phyloP scores from a whole-genome alignment of 305 asterid genomes.

The Fraxinus sp. region DNA sequence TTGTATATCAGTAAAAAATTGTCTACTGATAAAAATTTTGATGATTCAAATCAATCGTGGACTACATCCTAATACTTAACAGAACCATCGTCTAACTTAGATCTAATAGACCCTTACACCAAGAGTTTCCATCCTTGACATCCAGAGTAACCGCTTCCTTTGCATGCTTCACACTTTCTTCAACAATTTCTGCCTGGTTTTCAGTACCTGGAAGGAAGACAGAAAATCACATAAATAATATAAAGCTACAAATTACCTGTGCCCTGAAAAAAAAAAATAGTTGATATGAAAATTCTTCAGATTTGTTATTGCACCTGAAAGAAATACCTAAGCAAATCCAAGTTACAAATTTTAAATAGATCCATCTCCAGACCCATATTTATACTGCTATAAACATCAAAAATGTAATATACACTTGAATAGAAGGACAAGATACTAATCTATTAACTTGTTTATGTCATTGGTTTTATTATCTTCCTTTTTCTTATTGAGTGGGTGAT shows the following conservation, averaged over 20 bases:
- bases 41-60: background rate
- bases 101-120: conserved; percentile 60
- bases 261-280: background rate
- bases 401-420: background rate
- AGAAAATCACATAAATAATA: conserved; percentile 25
- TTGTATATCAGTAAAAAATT: background rate
- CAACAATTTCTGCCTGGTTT: conserved; percentile 65
- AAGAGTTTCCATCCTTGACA: conserved; percentile 89
- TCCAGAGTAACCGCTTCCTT: conserved; percentile 81
- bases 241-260: conserved; percentile 9
- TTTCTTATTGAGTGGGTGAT: background rate
- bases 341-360: background rate
- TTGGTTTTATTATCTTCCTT: background rate
- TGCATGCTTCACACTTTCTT: conserved; percentile 86
- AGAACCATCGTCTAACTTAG: background rate
- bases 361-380: background rate
- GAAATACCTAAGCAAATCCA: background rate
- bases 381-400: background rate
- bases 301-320: background rate
- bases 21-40: background rate
- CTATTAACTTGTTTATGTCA: background rate
- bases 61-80: background rate
- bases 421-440: background rate
- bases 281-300: background rate
- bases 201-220: conserved; percentile 61